Percentiles rank a stretch among this genome's conserved stretches.
Conservation (phyloP, 345 rosid genomes). For the Trapa incisa region DNA sequence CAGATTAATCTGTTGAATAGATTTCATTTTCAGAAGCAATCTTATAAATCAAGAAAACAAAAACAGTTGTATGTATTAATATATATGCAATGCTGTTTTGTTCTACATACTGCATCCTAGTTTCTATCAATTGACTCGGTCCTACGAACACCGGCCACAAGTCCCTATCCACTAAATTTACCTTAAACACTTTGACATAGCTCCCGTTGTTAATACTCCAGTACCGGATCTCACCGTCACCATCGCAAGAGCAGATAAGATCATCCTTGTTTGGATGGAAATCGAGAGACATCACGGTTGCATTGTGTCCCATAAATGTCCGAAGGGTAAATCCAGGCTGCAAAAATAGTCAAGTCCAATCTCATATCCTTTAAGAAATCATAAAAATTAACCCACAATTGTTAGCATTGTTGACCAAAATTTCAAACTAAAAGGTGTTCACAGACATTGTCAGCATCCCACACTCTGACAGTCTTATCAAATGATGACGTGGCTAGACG, state of each 20-base stretch:
- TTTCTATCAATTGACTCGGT: no score
- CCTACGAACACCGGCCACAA: neutral
- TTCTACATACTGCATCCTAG: no score
- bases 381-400: neutral
- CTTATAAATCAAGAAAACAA: neutral
- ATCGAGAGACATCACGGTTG: slow-evolving; percentile 66
- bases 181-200: slow-evolving; percentile 71
- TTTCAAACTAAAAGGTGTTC: slow-evolving; percentile 1
- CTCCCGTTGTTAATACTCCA: slow-evolving; percentile 86
- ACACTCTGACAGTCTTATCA: slow-evolving; percentile 93
- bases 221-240: slow-evolving; percentile 80
- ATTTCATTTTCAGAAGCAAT: neutral
- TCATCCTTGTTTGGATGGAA: slow-evolving; percentile 89
- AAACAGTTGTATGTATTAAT: neutral
- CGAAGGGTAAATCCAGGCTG: slow-evolving; percentile 86
- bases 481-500: slow-evolving; percentile 94
- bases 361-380: slow-evolving; percentile 1
- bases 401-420: neutral
- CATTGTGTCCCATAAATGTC: slow-evolving; percentile 66
- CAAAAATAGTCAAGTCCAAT: slow-evolving; percentile 12
- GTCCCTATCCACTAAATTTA: slow-evolving; percentile 12
- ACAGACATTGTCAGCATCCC: slow-evolving; percentile 95
- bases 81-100: neutral
- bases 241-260: slow-evolving; percentile 90
- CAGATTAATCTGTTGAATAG: no score